Evolutionary conservation across 2,329 filamentous ascomycete species (phyloP).

Genomic region (Xylariomycetidae sp.): DNA sequence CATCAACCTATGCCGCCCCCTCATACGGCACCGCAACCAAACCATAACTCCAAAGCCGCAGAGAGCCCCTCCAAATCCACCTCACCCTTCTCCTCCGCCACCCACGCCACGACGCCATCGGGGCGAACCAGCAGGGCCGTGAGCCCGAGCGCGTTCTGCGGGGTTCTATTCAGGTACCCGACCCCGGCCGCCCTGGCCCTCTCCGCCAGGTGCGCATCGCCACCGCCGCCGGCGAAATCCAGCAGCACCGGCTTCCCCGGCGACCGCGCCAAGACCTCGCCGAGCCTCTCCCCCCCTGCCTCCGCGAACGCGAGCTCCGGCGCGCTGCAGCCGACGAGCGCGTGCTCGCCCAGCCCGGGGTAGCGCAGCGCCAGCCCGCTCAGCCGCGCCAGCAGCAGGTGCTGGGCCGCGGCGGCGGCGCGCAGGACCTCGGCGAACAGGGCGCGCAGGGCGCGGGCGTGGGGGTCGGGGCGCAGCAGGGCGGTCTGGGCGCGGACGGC

Average conservation of each 20-base stretch:
- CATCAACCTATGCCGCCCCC: no score
- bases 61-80: no score
- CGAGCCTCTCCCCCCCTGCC: conserved; percentile 21
- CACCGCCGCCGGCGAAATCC: conserved; percentile 20
- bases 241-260: conserved; percentile 23
- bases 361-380: conserved; percentile 31
- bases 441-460: conserved; percentile 18
- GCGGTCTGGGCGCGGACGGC: conserved; percentile 32
- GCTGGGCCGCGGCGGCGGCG: conserved; percentile 25
- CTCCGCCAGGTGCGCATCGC: conserved; percentile 4
- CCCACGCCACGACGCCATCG: conserved; percentile 29
- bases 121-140: conserved; percentile 24
- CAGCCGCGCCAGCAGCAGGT: conserved; percentile 25
- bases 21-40: no score
- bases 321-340: conserved; percentile 29
- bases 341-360: conserved; percentile 14
- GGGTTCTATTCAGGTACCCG: conserved; percentile 13
- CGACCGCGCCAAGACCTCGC: conserved; percentile 23
- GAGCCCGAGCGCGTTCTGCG: conserved; percentile 19
- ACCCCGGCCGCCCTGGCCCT: conserved; percentile 9
- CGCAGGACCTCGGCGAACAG: conserved; percentile 22
- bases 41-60: no score
- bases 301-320: conserved; percentile 28
- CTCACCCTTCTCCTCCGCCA: conserved; percentile 16
- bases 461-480: conserved; percentile 23